Evolutionary conservation across 2,329 filamentous ascomycete genomes (phyloP), one percentile per base, ranked within the genome.

Genomic region (Trichoderma breve): DNA sequence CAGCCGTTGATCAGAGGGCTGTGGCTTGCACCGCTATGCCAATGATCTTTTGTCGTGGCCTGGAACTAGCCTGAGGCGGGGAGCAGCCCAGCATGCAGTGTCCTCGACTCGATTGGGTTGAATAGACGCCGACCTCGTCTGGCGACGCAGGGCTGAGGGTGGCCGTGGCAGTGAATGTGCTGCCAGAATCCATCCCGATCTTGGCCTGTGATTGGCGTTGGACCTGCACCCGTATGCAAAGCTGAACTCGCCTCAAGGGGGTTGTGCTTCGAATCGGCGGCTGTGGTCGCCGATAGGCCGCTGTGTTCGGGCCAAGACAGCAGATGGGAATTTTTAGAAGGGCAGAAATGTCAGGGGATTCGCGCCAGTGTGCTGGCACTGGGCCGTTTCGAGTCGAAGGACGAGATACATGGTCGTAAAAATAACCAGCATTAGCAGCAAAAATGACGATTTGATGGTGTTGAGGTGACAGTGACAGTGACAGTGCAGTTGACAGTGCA

Each of bases 1-100:
- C 74, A 76, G 74, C 74, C 76, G 73, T 73, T 76, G 75, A 78
- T 78, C 55, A 61, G n/a, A 61, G 55, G 66, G 66, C 66, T 60
- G 57, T 62, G 66, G 57, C 76, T 70, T 26, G 57, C 57, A 47
- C 34, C 75, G 76, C 64, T 60, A 21, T 74, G 76, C 74, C 76
- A 78, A 79, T 78, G 76, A 76, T 75, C 76, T 78, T 78, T 79
- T 78, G 77, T 79, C 71, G 67, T 53, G 55, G 28, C 26, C 36
- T 47, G 36, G 66, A 11, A 26, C 39, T 47, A 61, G 30, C 57
- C 66, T 70, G 39, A 34, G 55, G 57, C 28, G 57, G 66, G 55
- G 34, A 62, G 53, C 57, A 69, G 55, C 39, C 36, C 57, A 43
- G 34, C 26, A 57, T 36, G 53, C 66, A 24, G 55, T 51, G 66